These are phyloP conservation scores for Phaeosphaeria sp. DNA, from an alignment of 2,329 filamentous ascomycete genomes.

Conservation along the genomic window DNA sequence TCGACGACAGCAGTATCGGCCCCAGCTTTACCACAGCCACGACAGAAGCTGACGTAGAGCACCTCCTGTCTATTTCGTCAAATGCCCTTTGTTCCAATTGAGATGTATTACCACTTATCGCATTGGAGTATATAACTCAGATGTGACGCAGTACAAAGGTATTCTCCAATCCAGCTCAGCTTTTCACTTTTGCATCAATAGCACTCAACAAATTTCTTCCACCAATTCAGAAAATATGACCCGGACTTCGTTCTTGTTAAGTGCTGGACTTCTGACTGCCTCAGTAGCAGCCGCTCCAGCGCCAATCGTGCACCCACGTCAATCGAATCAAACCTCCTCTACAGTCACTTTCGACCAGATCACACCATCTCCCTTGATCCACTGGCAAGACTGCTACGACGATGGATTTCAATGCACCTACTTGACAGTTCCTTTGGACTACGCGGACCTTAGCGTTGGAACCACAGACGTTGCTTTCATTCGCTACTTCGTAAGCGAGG, in stretches of 20 bases:
- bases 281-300: background rate
- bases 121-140: background rate
- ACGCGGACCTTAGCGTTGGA: background rate
- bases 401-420: slow-evolving; percentile 1
- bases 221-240: background rate
- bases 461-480: slow-evolving; percentile 4
- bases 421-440: slow-evolving; percentile 5
- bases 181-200: background rate
- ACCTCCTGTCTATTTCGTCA: background rate
- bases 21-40: background rate
- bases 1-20: background rate
- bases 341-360: background rate
- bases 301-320: background rate
- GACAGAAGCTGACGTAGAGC: background rate
- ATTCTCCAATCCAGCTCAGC: background rate
- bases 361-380: background rate
- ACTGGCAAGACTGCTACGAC: background rate
- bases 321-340: background rate
- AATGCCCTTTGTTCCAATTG: background rate
- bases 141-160: background rate
- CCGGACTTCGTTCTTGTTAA: background rate
- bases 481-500: background rate
- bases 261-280: background rate
- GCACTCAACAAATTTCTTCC: background rate
- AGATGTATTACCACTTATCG: background rate